phyloP scores from a whole-genome alignment of 2,329 filamentous ascomycete species.

The Pseudocercospora fijiensis region DNA sequence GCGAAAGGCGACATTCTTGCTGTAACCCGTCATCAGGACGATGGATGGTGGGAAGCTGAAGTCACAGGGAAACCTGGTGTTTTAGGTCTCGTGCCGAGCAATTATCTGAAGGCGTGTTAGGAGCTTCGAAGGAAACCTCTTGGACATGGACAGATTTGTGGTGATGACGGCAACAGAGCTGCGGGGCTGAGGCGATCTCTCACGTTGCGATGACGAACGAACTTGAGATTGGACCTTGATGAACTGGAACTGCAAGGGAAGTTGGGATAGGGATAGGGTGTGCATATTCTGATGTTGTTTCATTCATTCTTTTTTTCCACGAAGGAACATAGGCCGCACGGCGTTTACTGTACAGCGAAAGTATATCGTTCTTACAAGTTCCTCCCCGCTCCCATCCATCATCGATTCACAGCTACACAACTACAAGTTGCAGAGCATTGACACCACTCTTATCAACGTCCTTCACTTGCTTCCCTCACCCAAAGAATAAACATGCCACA shows the following conservation, averaged over 20 bases:
- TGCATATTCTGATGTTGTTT: not conserved
- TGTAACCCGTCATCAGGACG: slow-evolving; percentile 86
- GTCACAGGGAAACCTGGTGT: slow-evolving; percentile 64
- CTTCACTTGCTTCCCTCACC: not conserved
- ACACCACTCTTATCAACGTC: not conserved
- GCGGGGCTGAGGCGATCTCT: not conserved
- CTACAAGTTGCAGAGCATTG: no score
- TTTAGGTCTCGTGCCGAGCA: slow-evolving; percentile 63
- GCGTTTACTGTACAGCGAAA: not conserved
- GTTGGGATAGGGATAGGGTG: not conserved
- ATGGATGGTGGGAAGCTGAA: slow-evolving; percentile 99
- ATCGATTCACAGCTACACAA: not conserved
- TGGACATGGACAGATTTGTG: not conserved
- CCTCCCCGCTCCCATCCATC: not conserved
- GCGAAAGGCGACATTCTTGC: slow-evolving; percentile 88
- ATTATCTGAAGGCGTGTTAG: slow-evolving; percentile 62
- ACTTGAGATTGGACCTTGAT: not conserved
- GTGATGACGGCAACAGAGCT: no score
- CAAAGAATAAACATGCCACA: not conserved
- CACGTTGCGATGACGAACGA: not conserved
- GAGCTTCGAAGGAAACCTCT: slow-evolving; percentile 1
- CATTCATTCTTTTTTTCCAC: not conserved
- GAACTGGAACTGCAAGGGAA: no score
- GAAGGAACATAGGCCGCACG: not conserved
- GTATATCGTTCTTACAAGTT: not conserved